Percentiles rank a stretch among this genome's conserved stretches.
Conservation (phyloP, 352 stramenopile species). For the Pythium aristosporum region DNA sequence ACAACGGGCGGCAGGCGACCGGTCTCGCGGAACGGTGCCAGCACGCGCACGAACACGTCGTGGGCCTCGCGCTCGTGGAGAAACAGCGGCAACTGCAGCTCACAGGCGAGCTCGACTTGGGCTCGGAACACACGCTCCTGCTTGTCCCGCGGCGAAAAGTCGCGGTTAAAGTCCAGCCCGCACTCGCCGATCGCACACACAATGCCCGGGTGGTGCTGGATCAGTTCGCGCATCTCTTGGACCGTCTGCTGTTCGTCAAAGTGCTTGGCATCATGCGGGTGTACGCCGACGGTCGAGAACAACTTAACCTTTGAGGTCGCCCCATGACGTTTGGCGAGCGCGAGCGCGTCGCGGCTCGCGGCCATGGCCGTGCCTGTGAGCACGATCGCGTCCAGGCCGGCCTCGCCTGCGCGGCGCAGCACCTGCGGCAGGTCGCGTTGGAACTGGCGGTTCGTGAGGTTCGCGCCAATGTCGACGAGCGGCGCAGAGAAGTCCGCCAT, state of each 20-base stretch:
- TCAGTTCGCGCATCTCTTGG: slow-evolving; percentile 44
- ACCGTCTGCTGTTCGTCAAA: slow-evolving; percentile 47
- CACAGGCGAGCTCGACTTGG: slow-evolving; percentile 88
- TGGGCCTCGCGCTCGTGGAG: slow-evolving; percentile 87
- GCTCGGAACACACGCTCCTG: slow-evolving; percentile 86
- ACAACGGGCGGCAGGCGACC: slow-evolving; percentile 47
- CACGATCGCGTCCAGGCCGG: slow-evolving; percentile 79
- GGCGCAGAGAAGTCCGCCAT: slow-evolving; percentile 26
- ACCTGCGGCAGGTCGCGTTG: slow-evolving; percentile 87
- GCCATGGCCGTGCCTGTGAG: slow-evolving; percentile 76
- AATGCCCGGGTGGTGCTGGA: slow-evolving; percentile 38
- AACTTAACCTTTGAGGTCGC: slow-evolving; percentile 37
- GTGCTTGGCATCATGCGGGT: slow-evolving; percentile 92
- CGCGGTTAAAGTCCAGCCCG: slow-evolving; percentile 95
- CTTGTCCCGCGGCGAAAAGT: slow-evolving; percentile 91
- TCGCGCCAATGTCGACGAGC: slow-evolving; percentile 71
- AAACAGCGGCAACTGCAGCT: slow-evolving; percentile 91
- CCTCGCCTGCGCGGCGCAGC: slow-evolving; percentile 72
- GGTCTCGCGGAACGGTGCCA: slow-evolving; percentile 47
- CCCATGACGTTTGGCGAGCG: slow-evolving; percentile 31
- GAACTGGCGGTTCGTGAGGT: slow-evolving; percentile 67
- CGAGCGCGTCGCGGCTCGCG: slow-evolving; percentile 40
- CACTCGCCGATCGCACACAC: slow-evolving; percentile 94
- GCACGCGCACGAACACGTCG: slow-evolving; percentile 45
- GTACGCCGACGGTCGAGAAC: slow-evolving; percentile 91